Base-by-base conservation (phyloP, 2,329 filamentous ascomycete species). In the Paraphoma sp. region DNA sequence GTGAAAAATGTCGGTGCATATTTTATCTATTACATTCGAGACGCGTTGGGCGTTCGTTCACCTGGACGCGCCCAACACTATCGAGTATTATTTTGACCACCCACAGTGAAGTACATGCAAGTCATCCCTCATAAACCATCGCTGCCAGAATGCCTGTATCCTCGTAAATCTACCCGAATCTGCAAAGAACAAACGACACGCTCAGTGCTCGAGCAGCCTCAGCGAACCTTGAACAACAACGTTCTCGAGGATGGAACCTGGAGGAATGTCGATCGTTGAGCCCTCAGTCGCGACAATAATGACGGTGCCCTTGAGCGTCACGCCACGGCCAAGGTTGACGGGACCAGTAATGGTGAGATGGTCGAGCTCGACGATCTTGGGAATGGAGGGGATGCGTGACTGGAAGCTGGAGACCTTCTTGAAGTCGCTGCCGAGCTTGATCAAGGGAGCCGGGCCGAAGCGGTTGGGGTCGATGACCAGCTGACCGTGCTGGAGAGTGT, bases 331-430 rank as follows among this genome's bases (percentile, higher is more conserved):
- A 54, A 99, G 87, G 83, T 97, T 98, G 79, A 99, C 95, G 44
- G 93, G 92, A 75, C 95, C 95, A 36, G 95, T 99, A 72, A 99
- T 97, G 75, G 95, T 99, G 57, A 99, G 87, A 78, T 99, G 95
- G 75, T 96, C 92, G 47, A 95, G 87, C 83, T 96, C 92, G 66
- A 95, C 87, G 70, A 96, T 93, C 86, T 92, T 93, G 74, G 92
- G 92, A 71, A 96, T 96, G 63, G 89, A 92, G 10, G 90, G 85
- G 68, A 96, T 93, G 76, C 89, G 89, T 80, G 92, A 89, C 83
- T 93, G 89, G 86, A 96, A 96, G 83, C 93, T 95, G 1, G 94
- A 98, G 40, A 99, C 95, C 89, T 99, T 99, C 90, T 99, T 99
- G 88, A 99, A 99, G 86, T 99, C 95, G 74, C 88, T 89, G 71